Percentiles rank a stretch among this genome's conserved stretches.
Conservation (phyloP, 257 asterid species). For the Lantana camara region DNA sequence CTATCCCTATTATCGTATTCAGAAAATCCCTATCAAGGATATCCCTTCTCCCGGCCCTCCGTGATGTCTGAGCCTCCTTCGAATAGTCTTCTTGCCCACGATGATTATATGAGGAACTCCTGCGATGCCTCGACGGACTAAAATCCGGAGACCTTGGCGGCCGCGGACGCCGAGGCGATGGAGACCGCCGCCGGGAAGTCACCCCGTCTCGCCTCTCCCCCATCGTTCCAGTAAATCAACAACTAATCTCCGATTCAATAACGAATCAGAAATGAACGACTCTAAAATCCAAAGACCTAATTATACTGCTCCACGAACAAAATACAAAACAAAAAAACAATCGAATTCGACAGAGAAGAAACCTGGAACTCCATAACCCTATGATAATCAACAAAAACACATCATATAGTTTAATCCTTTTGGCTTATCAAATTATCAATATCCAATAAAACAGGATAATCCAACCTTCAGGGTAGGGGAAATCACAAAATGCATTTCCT, state of each 20-base stretch:
- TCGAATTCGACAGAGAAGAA: neutral
- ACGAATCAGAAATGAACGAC: neutral
- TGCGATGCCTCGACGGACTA: constrained; percentile 31
- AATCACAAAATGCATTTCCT: constrained; percentile 4
- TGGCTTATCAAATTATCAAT: neutral
- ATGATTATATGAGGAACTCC: constrained; percentile 23
- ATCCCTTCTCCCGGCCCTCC: constrained; percentile 35
- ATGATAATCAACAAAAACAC: constrained; percentile 7
- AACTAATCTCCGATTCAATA: constrained; percentile 24
- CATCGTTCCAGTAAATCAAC: constrained; percentile 33
- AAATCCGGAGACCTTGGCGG: constrained; percentile 28
- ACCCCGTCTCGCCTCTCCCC: constrained; percentile 42
- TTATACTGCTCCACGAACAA: no score
- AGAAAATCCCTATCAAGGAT: constrained; percentile 24
- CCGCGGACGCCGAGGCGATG: constrained; percentile 39
- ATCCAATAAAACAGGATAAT: constrained; percentile 1
- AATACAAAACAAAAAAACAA: no score
- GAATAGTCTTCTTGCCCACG: constrained; percentile 28
- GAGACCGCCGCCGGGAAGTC: constrained; percentile 36
- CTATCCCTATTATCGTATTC: constrained; percentile 27
- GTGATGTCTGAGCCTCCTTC: constrained; percentile 33
- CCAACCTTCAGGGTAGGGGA: constrained; percentile 27
- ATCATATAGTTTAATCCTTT: neutral
- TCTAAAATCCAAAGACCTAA: constrained; percentile 21
- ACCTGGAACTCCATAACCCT: constrained; percentile 13